These are phyloP conservation scores for Russula ochroleuca DNA, from an alignment of 768 basidiomycete genomes.

Conservation along the genomic window DNA sequence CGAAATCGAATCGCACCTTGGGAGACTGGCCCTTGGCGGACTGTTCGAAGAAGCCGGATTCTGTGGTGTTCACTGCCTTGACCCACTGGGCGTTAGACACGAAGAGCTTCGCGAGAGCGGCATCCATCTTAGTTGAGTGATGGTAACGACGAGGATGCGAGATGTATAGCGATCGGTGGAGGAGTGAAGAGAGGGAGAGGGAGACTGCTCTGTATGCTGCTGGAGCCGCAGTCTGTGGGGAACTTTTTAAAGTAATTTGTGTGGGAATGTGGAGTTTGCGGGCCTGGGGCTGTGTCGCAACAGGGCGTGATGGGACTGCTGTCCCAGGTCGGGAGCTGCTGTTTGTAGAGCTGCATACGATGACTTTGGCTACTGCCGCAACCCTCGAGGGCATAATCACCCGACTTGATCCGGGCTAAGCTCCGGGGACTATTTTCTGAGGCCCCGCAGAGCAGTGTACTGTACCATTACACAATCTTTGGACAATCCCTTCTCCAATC, in stretches of 20 bases:
- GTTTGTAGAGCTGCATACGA: not conserved
- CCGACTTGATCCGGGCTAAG: not conserved
- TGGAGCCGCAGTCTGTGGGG: not conserved
- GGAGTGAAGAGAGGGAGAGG: not conserved
- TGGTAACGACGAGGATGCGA: not conserved
- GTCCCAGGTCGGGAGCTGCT: not conserved
- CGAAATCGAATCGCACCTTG: constrained; percentile 42
- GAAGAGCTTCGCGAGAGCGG: constrained; percentile 37
- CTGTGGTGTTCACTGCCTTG: constrained; percentile 45
- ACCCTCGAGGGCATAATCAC: constrained; percentile 10
- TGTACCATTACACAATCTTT: no score
- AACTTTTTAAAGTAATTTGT: no score
- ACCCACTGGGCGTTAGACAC: constrained; percentile 68
- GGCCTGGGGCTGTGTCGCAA: not conserved
- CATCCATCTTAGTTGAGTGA: constrained; percentile 20
- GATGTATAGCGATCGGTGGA: not conserved
- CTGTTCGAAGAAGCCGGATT: constrained; percentile 61
- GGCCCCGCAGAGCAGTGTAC: no score
- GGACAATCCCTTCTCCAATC: no score
- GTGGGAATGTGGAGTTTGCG: not conserved
- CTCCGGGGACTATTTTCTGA: not conserved
- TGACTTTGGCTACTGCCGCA: not conserved
- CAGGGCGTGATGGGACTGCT: not conserved
- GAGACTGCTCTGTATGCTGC: not conserved
- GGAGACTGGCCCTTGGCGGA: constrained; percentile 62